phyloP scores from a whole-genome alignment of 2,329 filamentous ascomycete species.

The Rhynchosporium graminicola region DNA sequence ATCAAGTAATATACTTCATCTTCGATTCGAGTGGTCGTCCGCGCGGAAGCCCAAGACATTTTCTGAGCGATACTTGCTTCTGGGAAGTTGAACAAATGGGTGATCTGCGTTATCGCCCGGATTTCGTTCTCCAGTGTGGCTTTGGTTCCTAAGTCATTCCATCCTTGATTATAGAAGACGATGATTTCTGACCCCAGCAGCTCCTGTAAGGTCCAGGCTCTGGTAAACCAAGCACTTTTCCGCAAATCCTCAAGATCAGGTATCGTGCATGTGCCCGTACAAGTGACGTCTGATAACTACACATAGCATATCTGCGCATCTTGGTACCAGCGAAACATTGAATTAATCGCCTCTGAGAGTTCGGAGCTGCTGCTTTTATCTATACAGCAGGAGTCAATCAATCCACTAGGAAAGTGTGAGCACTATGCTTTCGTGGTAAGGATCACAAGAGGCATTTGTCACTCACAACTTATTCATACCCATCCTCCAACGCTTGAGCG shows the following conservation, averaged over 20 bases:
- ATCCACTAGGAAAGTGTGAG: constrained; percentile 11
- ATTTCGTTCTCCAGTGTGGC: neutral
- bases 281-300: constrained; percentile 18
- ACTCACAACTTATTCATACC: neutral
- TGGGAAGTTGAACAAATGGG: constrained; percentile 1
- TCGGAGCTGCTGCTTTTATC: constrained; percentile 24
- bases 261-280: too few species aligned
- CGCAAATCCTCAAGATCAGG: neutral
- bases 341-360: constrained; percentile 19
- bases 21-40: constrained; percentile 42
- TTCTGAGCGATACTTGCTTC: constrained; percentile 34
- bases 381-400: constrained; percentile 26
- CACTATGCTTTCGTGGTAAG: neutral
- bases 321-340: constrained; percentile 18
- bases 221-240: constrained; percentile 17
- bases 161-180: constrained; percentile 12
- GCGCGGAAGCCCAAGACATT: constrained; percentile 36
- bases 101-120: neutral
- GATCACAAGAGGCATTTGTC: too few species aligned
- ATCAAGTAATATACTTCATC: constrained; percentile 48
- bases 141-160: constrained; percentile 19
- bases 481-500: neutral
- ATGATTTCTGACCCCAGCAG: constrained; percentile 14
- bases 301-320: constrained; percentile 21
- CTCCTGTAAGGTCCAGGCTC: constrained; percentile 16